Percentiles rank a stretch among this genome's conserved stretches.
Evolutionary conservation across 2,329 filamentous ascomycete species (phyloP).

Genomic region (Ceratocystiopsis brevicomis): DNA sequence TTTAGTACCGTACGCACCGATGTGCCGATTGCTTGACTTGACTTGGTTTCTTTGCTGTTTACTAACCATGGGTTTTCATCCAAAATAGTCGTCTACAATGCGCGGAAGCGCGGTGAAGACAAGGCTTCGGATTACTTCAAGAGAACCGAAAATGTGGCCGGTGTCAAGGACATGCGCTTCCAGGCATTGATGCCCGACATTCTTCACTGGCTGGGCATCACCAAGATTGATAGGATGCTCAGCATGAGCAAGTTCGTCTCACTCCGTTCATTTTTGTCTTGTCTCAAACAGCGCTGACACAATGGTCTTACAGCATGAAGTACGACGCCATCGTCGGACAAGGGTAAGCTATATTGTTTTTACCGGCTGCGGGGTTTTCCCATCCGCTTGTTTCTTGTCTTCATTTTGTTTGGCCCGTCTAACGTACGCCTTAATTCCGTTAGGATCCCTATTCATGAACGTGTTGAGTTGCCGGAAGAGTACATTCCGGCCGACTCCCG

Average conservation of each 20-base stretch:
- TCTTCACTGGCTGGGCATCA: slow-evolving; percentile 93
- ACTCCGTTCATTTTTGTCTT: neutral
- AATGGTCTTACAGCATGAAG: slow-evolving; percentile 46
- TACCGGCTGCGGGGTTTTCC: neutral
- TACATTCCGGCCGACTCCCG: slow-evolving; percentile 87
- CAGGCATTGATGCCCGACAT: slow-evolving; percentile 97
- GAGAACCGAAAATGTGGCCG: slow-evolving; percentile 93
- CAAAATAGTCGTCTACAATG: slow-evolving; percentile 48
- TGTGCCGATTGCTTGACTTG: too few relatives aligned
- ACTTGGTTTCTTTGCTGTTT: slow-evolving; percentile 1
- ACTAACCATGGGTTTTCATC: slow-evolving; percentile 4
- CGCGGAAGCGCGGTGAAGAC: slow-evolving; percentile 60
- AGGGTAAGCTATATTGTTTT: slow-evolving; percentile 30
- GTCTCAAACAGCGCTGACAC: too few relatives aligned
- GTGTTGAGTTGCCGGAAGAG: slow-evolving; percentile 80
- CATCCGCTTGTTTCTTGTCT: neutral
- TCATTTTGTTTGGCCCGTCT: neutral
- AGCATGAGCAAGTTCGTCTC: slow-evolving; percentile 80
- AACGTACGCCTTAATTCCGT: slow-evolving; percentile 1
- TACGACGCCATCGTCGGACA: slow-evolving; percentile 75
- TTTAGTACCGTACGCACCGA: slow-evolving; percentile 8
- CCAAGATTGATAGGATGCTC: slow-evolving; percentile 95
- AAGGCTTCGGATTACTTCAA: slow-evolving; percentile 86
- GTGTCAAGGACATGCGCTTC: slow-evolving; percentile 93
- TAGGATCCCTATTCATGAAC: slow-evolving; percentile 69